A percentile compares a stretch with the other conserved stretches of the same genome.
Conservation (phyloP, 371 early-diverging fungal genomes). For the Mucor irregularis region DNA sequence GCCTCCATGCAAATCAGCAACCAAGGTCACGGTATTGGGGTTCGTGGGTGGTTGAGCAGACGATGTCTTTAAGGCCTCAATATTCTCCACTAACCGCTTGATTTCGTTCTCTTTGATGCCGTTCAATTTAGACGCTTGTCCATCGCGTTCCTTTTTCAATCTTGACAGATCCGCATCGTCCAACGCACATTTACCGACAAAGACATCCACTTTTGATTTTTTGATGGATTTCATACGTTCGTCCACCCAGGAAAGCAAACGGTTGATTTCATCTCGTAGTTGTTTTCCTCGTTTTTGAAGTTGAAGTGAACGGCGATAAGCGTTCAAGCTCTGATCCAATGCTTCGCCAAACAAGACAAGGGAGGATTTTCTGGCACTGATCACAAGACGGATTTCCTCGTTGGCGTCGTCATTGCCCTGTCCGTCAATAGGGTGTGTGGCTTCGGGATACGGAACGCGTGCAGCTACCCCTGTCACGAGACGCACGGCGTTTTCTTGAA, state of each 20-base stretch:
- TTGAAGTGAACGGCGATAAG: conserved; percentile 38
- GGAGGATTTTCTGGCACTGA: conserved; percentile 32
- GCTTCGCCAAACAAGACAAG: conserved; percentile 39
- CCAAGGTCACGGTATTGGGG: not conserved
- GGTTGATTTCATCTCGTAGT: conserved; percentile 32
- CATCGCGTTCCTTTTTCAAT: conserved; percentile 34
- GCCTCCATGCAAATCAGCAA: not conserved
- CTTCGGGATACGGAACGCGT: conserved; percentile 39
- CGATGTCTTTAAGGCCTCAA: conserved; percentile 5
- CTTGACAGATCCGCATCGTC: conserved; percentile 29
- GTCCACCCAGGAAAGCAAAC: conserved; percentile 33
- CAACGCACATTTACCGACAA: conserved; percentile 31
- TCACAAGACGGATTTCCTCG: conserved; percentile 29
- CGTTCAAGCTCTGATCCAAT: conserved; percentile 37
- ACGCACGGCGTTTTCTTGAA: conserved; percentile 36
- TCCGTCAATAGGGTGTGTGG: conserved; percentile 22
- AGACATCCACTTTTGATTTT: conserved; percentile 32
- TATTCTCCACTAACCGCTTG: conserved; percentile 19
- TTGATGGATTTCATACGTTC: conserved; percentile 26
- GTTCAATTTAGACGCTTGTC: conserved; percentile 27
- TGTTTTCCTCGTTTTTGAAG: conserved; percentile 32
- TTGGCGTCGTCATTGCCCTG: conserved; percentile 38
- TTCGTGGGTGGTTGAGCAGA: conserved; percentile 3
- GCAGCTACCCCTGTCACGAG: conserved; percentile 31
- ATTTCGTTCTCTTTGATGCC: conserved; percentile 31